Evolutionary conservation across 208 protist genomes (phyloP).

Genomic region (Wallacemonas sp.): DNA sequence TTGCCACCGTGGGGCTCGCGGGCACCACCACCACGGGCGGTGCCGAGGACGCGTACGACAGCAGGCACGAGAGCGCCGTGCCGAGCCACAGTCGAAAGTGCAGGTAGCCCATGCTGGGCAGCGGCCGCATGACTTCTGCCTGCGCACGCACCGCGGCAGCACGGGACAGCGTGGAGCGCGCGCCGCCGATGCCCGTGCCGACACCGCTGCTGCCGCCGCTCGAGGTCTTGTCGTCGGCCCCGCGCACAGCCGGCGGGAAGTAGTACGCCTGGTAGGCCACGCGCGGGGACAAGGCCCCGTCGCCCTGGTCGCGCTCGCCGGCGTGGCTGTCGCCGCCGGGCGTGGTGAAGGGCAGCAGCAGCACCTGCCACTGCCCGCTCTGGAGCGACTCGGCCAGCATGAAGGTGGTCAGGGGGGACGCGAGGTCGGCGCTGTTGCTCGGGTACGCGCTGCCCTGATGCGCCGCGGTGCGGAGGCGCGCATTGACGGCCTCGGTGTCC

Average conservation of each 20-base stretch:
- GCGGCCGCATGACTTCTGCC: conserved; percentile 17
- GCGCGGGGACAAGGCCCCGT: background rate
- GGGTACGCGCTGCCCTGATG: background rate
- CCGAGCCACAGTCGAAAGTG: conserved; percentile 50
- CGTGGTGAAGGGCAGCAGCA: conserved; percentile 6
- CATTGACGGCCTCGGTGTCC: conserved; percentile 39
- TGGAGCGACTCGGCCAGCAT: conserved; percentile 6
- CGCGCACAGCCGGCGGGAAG: conserved; percentile 19
- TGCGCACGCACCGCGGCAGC: background rate
- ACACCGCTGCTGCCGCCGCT: background rate
- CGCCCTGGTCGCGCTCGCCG: too few relatives aligned
- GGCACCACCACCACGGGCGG: too few relatives aligned
- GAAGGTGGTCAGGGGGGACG: conserved; percentile 13
- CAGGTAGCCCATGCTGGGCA: conserved; percentile 36
- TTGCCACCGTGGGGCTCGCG: too few relatives aligned
- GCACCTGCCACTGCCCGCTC: conserved; percentile 2
- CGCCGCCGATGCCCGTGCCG: conserved; percentile 1
- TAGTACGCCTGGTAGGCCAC: conserved; percentile 30
- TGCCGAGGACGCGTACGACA: conserved; percentile 16
- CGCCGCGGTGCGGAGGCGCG: background rate
- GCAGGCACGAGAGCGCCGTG: conserved; percentile 22
- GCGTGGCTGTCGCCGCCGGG: background rate
- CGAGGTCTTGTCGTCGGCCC: background rate
- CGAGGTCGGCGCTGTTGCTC: background rate
- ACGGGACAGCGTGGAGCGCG: background rate